Evolutionary conservation across 371 early-diverging fungal species (phyloP).

Genomic region (Dichotomocladium elegans): DNA sequence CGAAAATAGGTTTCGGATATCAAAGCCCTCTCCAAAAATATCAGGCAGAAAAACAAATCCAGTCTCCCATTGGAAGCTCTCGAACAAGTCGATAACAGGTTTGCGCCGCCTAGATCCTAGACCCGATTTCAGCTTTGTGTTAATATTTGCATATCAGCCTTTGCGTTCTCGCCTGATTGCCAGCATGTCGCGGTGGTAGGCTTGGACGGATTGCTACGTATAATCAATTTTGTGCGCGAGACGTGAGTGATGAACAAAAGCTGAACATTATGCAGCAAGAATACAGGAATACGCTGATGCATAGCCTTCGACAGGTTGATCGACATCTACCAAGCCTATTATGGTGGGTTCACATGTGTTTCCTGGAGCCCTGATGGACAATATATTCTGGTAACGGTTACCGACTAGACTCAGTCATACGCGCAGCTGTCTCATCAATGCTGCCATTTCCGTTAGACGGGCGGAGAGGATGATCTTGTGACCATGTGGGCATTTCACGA

Average conservation of each 20-base stretch:
- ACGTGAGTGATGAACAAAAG: constrained; percentile 29
- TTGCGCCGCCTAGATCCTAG: background rate
- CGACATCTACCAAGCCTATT: constrained; percentile 76
- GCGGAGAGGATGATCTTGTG: constrained; percentile 96
- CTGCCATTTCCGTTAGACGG: constrained; percentile 41
- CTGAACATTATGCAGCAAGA: background rate
- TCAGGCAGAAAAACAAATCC: constrained; percentile 64
- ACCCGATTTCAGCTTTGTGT: background rate
- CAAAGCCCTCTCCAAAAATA: constrained; percentile 12
- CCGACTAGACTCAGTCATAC: too few relatives aligned
- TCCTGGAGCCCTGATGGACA: constrained; percentile 93
- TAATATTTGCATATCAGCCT: constrained; percentile 44
- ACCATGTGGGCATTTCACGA: constrained; percentile 87
- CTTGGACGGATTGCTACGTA: constrained; percentile 72
- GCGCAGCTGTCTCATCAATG: background rate
- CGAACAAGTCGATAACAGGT: constrained; percentile 68
- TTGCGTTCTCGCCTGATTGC: constrained; percentile 86
- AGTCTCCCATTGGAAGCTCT: constrained; percentile 69
- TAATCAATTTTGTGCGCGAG: constrained; percentile 74
- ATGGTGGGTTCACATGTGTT: constrained; percentile 82
- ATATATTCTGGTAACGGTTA: constrained; percentile 73
- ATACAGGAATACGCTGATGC: background rate
- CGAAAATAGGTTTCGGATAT: constrained; percentile 13
- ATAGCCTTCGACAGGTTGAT: constrained; percentile 33
- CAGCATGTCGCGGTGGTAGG: constrained; percentile 77